A percentile compares a stretch with the other conserved stretches of the same genome.
These are phyloP conservation scores for Hyphopichia fennica DNA, from an alignment of 1,139 yeast species.

Conservation along the genomic window DNA sequence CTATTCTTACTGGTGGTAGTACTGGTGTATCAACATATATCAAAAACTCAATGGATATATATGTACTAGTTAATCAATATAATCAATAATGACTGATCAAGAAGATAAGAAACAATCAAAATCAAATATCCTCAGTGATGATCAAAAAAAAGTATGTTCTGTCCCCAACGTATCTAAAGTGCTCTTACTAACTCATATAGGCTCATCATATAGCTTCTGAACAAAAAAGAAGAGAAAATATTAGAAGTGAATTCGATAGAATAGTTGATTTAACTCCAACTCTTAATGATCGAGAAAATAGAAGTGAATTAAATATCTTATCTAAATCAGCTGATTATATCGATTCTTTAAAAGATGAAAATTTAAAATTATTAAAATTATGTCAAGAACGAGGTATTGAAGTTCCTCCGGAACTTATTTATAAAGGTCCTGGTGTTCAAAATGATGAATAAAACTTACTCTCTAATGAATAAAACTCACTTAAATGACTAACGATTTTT, in stretches of 20 bases:
- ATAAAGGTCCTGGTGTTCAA: slow-evolving; percentile 35
- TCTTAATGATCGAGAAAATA: slow-evolving; percentile 41
- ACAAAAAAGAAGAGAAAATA: slow-evolving; percentile 48
- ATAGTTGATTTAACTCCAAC: slow-evolving; percentile 46
- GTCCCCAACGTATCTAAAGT: not conserved
- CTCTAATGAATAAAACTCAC: too few relatives aligned
- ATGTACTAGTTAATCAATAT: slow-evolving; percentile 6
- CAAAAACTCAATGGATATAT: not conserved
- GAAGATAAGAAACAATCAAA: slow-evolving; percentile 23
- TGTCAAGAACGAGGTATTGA: slow-evolving; percentile 38
- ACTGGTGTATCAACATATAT: too few relatives aligned
- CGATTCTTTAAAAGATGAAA: slow-evolving; percentile 41
- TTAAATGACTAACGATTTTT: slow-evolving; percentile 7
- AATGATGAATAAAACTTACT: too few relatives aligned
- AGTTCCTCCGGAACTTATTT: slow-evolving; percentile 37
- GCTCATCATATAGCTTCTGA: slow-evolving; percentile 55
- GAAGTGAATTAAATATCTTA: slow-evolving; percentile 46
- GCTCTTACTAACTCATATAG: slow-evolving; percentile 13
- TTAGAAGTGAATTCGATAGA: slow-evolving; percentile 46
- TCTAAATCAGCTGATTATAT: slow-evolving; percentile 49
- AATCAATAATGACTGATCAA: not conserved
- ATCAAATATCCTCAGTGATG: slow-evolving; percentile 38
- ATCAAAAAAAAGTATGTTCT: slow-evolving; percentile 43
- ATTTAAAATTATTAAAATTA: slow-evolving; percentile 32
- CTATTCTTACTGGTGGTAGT: too few relatives aligned